phyloP scores from a whole-genome alignment of 495 filamentous ascomycete genomes.

The Niebla homalea region DNA sequence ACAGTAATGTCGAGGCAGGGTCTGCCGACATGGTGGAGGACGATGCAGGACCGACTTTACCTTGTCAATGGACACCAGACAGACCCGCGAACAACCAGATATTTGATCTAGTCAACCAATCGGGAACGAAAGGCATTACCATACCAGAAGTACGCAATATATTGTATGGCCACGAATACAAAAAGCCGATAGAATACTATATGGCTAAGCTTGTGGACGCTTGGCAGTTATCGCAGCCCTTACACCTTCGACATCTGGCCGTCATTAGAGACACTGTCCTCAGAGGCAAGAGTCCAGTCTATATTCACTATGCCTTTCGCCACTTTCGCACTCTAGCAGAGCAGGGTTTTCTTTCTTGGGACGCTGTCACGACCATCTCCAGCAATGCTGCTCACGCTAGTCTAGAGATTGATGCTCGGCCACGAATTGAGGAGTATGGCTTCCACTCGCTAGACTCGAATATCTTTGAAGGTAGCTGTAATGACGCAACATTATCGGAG shows the following conservation, averaged over 20 bases:
- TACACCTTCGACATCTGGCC: conserved; percentile 47
- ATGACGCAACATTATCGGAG: conserved; percentile 32
- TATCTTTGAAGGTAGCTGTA: conserved; percentile 9
- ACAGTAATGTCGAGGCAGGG: neutral
- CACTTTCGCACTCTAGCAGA: conserved; percentile 48
- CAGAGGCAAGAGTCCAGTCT: conserved; percentile 38
- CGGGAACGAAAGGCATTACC: conserved; percentile 39
- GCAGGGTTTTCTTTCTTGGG: conserved; percentile 39
- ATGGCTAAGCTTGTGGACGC: conserved; percentile 42
- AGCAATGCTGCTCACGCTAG: conserved; percentile 22
- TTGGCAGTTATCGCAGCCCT: conserved; percentile 49
- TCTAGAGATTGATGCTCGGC: conserved; percentile 25
- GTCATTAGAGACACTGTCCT: conserved; percentile 49
- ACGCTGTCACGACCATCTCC: conserved; percentile 37
- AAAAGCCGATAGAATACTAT: conserved; percentile 42
- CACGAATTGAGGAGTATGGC: conserved; percentile 40
- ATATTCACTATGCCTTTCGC: conserved; percentile 42
- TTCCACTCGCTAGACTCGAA: conserved; percentile 24
- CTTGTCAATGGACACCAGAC: conserved; percentile 38
- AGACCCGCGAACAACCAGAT: conserved; percentile 39
- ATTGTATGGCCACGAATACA: conserved; percentile 28
- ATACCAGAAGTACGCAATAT: conserved; percentile 19
- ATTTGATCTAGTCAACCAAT: conserved; percentile 35
- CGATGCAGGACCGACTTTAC: too few relatives aligned
- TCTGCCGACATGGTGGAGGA: conserved; percentile 22